Conservation (phyloP, 1,284 basidiomycete species). For the Marasmius tenuissimus region DNA sequence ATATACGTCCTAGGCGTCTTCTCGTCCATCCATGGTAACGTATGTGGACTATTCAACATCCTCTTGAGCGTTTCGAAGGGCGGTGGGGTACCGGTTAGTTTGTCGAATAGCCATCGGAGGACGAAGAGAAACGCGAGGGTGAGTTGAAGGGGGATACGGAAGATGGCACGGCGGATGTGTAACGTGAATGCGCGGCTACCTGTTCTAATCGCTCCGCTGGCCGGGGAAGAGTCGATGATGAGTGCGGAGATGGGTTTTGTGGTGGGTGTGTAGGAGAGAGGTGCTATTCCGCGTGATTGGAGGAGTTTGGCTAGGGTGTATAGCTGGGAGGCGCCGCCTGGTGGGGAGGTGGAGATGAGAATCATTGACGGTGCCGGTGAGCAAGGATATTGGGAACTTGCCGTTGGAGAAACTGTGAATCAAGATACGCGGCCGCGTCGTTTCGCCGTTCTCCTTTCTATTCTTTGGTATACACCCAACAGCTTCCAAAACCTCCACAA, state of each 20-base stretch:
- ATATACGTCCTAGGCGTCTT: conserved; percentile 52
- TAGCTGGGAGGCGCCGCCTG: conserved; percentile 49
- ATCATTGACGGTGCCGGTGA: not conserved
- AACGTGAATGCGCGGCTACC: conserved; percentile 40
- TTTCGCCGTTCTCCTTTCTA: conserved; percentile 6
- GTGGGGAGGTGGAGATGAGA: not conserved
- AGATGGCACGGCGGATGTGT: conserved; percentile 34
- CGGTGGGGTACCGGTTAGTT: conserved; percentile 15
- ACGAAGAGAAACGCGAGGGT: conserved; percentile 24
- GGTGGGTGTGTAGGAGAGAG: conserved; percentile 12
- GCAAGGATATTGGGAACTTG: conserved; percentile 17
- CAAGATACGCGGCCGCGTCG: conserved; percentile 35
- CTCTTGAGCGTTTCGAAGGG: conserved; percentile 25
- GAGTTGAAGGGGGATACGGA: conserved; percentile 23
- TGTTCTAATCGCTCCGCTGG: conserved; percentile 27
- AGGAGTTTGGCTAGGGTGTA: conserved; percentile 37
- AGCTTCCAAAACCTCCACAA: conserved; percentile 37
- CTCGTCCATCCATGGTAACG: conserved; percentile 46
- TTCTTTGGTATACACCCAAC: conserved; percentile 34
- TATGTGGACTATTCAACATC: conserved; percentile 28
- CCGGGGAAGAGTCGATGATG: conserved; percentile 54
- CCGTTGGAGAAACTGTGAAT: conserved; percentile 60
- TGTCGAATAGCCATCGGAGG: conserved; percentile 15
- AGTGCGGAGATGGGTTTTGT: conserved; percentile 31
- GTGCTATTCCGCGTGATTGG: conserved; percentile 19